phyloP scores from a whole-genome alignment of 768 basidiomycete species.

The Rhodotorula taiwanensis region DNA sequence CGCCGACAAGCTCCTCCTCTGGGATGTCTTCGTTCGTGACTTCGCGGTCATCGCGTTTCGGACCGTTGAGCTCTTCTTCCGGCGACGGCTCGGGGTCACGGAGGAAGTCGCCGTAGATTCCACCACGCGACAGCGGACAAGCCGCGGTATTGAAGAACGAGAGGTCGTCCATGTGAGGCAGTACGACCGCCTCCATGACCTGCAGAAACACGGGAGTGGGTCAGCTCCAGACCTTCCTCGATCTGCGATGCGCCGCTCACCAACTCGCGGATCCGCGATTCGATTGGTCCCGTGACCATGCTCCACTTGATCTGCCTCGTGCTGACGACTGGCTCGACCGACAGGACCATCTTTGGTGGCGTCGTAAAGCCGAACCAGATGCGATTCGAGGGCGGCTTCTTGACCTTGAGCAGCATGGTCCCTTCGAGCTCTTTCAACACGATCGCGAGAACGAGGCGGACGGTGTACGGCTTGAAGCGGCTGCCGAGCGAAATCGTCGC shows the following conservation, averaged over 20 bases:
- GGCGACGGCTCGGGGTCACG: conserved; percentile 34
- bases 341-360: conserved; percentile 76
- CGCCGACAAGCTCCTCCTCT: conserved; percentile 7
- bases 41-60: conserved; percentile 17
- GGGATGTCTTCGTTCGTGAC: conserved; percentile 8
- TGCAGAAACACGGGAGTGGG: conserved; percentile 42
- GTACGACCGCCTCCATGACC: conserved; percentile 88
- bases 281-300: conserved; percentile 83
- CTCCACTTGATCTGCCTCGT: conserved; percentile 90
- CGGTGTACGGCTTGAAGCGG: conserved; percentile 78
- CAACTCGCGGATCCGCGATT: conserved; percentile 77
- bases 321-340: conserved; percentile 89
- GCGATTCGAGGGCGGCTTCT: conserved; percentile 88
- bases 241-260: conserved; percentile 49
- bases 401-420: conserved; percentile 71
- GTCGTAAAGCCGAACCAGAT: conserved; percentile 87
- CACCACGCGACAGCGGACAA: conserved; percentile 59
- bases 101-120: conserved; percentile 77
- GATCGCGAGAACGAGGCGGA: conserved; percentile 80
- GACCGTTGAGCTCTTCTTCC: conserved; percentile 15
- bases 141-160: conserved; percentile 76
- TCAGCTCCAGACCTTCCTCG: no score
- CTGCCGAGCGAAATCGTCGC: conserved; percentile 69
- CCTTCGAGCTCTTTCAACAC: conserved; percentile 86
- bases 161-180: conserved; percentile 98